A percentile compares a stretch with the other conserved stretches of the same genome.
Evolutionary conservation across 140 eudicot species (phyloP).

Genomic region (Eryngium alpinum): DNA sequence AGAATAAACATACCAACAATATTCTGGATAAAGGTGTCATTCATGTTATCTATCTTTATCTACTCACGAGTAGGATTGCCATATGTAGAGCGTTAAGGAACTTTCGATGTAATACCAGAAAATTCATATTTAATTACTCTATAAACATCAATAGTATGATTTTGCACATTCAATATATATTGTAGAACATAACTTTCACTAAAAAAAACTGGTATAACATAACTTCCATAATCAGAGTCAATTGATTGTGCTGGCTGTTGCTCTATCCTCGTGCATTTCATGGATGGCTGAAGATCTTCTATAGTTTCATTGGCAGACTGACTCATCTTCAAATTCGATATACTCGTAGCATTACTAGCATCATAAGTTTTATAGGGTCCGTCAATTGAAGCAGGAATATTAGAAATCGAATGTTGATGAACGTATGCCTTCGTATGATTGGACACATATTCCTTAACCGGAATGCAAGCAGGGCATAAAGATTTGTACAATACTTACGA

Average conservation of each 20-base stretch:
- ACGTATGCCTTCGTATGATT: slow-evolving; percentile 36
- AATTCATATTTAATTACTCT: slow-evolving; percentile 56
- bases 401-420: slow-evolving; percentile 35
- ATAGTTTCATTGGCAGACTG: slow-evolving; percentile 35
- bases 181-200: slow-evolving; percentile 31
- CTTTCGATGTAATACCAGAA: slow-evolving; percentile 45
- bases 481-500: slow-evolving; percentile 45
- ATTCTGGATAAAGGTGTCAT: slow-evolving; percentile 25
- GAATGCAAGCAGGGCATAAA: slow-evolving; percentile 67
- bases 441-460: slow-evolving; percentile 38
- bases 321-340: slow-evolving; percentile 26
- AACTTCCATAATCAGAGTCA: slow-evolving; percentile 30
- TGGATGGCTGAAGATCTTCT: slow-evolving; percentile 56
- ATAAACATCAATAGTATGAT: slow-evolving; percentile 27
- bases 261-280: slow-evolving; percentile 68
- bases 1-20: no score
- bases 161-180: slow-evolving; percentile 34
- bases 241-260: slow-evolving; percentile 39
- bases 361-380: slow-evolving; percentile 32
- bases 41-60: no score
- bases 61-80: no score
- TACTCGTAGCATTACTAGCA: slow-evolving; percentile 30
- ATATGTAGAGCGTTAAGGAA: slow-evolving; percentile 28
- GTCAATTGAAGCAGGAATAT: slow-evolving; percentile 26
- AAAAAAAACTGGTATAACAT: slow-evolving; percentile 26